A percentile compares a stretch with the other conserved stretches of the same genome.
Conservation (phyloP, 2,329 filamentous ascomycete species). For the Chrysosporium keratinophilum region DNA sequence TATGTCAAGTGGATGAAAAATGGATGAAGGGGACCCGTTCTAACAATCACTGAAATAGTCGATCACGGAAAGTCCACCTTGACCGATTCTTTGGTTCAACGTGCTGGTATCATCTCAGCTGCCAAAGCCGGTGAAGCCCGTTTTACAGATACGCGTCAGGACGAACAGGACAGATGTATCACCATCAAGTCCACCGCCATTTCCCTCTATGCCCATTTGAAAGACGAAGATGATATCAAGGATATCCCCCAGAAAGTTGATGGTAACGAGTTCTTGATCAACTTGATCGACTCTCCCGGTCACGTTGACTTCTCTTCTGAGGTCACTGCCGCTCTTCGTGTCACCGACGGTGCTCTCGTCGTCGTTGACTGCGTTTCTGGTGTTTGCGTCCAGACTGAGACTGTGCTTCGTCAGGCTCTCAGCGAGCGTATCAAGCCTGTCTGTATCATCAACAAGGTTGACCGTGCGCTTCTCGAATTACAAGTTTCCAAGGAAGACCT, state of each 20-base stretch:
- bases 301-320: constrained; percentile 99
- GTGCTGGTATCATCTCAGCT: constrained; percentile 98
- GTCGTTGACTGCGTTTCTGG: constrained; percentile 99
- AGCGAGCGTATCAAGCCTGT: constrained; percentile 99
- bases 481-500: constrained; percentile 98
- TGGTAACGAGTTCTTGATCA: constrained; percentile 98
- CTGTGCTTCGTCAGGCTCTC: constrained; percentile 95
- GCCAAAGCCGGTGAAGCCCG: constrained; percentile 93
- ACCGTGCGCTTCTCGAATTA: constrained; percentile 96
- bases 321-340: constrained; percentile 97
- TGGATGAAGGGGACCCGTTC: not conserved
- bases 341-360: constrained; percentile 98
- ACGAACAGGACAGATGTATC: constrained; percentile 99
- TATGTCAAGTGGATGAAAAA: constrained; percentile 30
- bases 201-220: constrained; percentile 83
- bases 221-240: constrained; percentile 77
- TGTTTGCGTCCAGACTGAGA: constrained; percentile 99
- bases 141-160: constrained; percentile 91
- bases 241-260: constrained; percentile 82
- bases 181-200: constrained; percentile 99
- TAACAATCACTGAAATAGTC: constrained; percentile 42
- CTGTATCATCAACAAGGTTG: constrained; percentile 99
- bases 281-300: constrained; percentile 98
- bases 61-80: constrained; percentile 99
- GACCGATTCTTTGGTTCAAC: constrained; percentile 97